Base-by-base conservation (phyloP, 306 rosid species). In the Carpinus fangiana region DNA sequence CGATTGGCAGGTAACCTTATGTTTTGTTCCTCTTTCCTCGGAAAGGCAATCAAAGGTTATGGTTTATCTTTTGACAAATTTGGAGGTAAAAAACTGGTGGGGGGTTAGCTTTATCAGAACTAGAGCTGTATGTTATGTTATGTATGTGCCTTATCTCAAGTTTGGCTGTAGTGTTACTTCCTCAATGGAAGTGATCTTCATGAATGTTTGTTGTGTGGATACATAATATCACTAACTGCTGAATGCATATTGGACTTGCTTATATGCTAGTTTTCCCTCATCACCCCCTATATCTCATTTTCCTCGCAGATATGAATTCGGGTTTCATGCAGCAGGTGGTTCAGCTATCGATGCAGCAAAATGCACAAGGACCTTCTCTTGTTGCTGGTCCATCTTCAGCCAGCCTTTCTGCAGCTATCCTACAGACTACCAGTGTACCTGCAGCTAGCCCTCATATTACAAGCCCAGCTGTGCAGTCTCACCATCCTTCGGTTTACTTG, bases 261-360 rank as follows among this genome's bases (percentile, higher is more conserved):
- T 65, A 1, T 70, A 36, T 78, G 36, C 47, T 31, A 11, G 18
- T 12, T 51, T 75, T 36, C 12, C 56, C 70, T 64, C 65, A 59
- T 59, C 36, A 59, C 3, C 36, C 28, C 28, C 36, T 20, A 59
- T 64, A 38, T 67, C 31, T 67, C 47, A 9, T 41, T 18, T 67
- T 67, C 51, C 72, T 80, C 17, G 82, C 88, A 91, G 95, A 88
- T 87, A 47, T 56, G 34, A 68, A 67, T 80, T 54, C 87, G 36
- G 53, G 83, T 85, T 67, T 66, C 41, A 21, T 66, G 43, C 86
- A 84, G 73, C 97, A 77, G 53, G 72, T 62, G 61, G 9, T 56
- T 81, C 88, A 72, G 70, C 71, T 57, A 70, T 46, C 87, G 18
- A 79, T 82, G 60, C 87, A 52, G 78, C 91, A 82, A 80, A 76